phyloP scores from a whole-genome alignment of 352 stramenopile species.

The Pythium chondricola region DNA sequence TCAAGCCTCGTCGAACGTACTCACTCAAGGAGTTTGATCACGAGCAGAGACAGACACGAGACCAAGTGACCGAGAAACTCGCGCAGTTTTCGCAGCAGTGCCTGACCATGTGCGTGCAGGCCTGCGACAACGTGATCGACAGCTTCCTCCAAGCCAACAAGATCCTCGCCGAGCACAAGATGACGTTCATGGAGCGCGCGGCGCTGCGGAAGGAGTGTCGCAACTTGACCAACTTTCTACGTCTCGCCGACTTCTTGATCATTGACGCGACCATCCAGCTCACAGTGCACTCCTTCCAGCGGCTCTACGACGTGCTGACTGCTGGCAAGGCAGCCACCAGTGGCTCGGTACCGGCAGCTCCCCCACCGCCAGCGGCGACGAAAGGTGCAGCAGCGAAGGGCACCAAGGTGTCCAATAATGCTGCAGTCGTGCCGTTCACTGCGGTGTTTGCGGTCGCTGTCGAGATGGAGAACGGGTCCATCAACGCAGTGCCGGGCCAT shows the following conservation, averaged over 20 bases:
- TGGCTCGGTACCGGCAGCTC: no score
- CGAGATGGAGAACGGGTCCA: slow-evolving; percentile 43
- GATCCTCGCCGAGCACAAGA: slow-evolving; percentile 90
- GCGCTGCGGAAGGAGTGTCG: slow-evolving; percentile 88
- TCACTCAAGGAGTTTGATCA: slow-evolving; percentile 75
- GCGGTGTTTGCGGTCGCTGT: slow-evolving; percentile 60
- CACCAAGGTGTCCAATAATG: neutral
- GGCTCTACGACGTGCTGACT: slow-evolving; percentile 42
- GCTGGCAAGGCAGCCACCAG: slow-evolving; percentile 28
- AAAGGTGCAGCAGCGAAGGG: slow-evolving; percentile 1
- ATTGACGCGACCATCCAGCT: slow-evolving; percentile 86
- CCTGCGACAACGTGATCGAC: slow-evolving; percentile 92
- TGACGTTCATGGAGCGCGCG: slow-evolving; percentile 96
- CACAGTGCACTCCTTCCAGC: slow-evolving; percentile 71
- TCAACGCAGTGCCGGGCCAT: slow-evolving; percentile 53
- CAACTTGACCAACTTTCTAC: slow-evolving; percentile 89
- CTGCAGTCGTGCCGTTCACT: slow-evolving; percentile 28
- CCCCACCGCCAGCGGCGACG: neutral
- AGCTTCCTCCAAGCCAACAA: slow-evolving; percentile 88
- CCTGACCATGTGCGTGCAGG: slow-evolving; percentile 77
- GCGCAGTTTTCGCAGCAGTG: slow-evolving; percentile 58
- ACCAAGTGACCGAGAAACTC: slow-evolving; percentile 50
- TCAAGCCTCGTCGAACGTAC: slow-evolving; percentile 69
- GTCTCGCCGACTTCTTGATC: slow-evolving; percentile 89
- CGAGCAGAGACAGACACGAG: slow-evolving; percentile 53